Percentiles rank a stretch among this genome's conserved stretches.
These are phyloP conservation scores for Neurospora sp. DNA, from an alignment of 495 filamentous ascomycete genomes.

Conservation along the genomic window DNA sequence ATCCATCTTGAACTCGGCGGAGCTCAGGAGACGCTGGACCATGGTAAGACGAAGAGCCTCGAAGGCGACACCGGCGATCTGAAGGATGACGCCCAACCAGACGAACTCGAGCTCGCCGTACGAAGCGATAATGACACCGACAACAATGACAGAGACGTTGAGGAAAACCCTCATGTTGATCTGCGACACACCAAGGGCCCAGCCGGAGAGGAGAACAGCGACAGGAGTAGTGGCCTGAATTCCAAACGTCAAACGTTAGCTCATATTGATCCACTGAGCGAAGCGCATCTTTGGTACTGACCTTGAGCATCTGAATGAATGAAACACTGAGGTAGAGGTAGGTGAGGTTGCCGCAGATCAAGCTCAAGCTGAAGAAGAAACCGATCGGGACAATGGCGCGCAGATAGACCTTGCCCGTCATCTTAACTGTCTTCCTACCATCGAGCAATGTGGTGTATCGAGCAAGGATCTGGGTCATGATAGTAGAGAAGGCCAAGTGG, in stretches of 20 bases:
- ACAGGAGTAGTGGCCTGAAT: constrained; percentile 78
- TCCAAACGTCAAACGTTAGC: constrained; percentile 15
- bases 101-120: constrained; percentile 90
- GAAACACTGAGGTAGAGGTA: constrained; percentile 88
- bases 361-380: constrained; percentile 81
- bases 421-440: constrained; percentile 81
- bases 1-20: constrained; percentile 94
- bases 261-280: not conserved
- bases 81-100: constrained; percentile 77
- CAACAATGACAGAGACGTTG: constrained; percentile 81
- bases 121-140: constrained; percentile 84
- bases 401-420: constrained; percentile 85
- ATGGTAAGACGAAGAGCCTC: constrained; percentile 87
- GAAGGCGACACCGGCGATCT: constrained; percentile 74
- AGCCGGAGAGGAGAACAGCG: constrained; percentile 75
- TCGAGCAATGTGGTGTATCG: constrained; percentile 78
- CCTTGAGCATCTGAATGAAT: constrained; percentile 98
- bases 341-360: constrained; percentile 91
- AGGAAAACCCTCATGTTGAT: constrained; percentile 69
- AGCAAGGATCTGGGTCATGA: constrained; percentile 85
- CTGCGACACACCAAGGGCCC: constrained; percentile 67
- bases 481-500: constrained; percentile 79
- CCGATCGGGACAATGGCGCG: constrained; percentile 90
- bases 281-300: constrained; percentile 25
- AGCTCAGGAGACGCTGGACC: constrained; percentile 82